Percentiles rank a stretch among this genome's conserved stretches.
Evolutionary conservation across 202 grass and related monocot genomes (phyloP).

Genomic region (Schoenoplectus tabernaemontani): DNA sequence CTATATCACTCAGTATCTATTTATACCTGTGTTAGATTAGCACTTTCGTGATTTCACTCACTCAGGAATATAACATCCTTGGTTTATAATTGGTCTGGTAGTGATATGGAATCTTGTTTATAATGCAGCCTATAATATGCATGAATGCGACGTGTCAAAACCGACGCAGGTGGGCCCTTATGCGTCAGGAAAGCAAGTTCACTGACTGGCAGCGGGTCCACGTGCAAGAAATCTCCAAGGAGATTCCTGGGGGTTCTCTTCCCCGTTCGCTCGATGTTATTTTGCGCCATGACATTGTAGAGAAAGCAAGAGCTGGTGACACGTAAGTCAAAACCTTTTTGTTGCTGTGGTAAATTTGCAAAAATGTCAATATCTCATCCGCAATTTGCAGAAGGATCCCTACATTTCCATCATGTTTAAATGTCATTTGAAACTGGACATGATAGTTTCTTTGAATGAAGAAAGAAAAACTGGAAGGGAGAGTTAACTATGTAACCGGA

Average conservation of each 20-base stretch:
- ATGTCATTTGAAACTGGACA: slow-evolving; percentile 9
- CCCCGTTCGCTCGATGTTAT: slow-evolving; percentile 87
- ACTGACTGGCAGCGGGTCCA: slow-evolving; percentile 92
- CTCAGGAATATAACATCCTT: background rate
- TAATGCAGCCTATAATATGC: slow-evolving; percentile 76
- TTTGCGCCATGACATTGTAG: slow-evolving; percentile 91
- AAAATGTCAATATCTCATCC: background rate
- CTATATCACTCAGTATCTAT: background rate
- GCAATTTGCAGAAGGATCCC: background rate
- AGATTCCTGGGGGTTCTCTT: slow-evolving; percentile 93
- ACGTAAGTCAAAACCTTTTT: slow-evolving; percentile 55
- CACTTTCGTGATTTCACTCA: no score
- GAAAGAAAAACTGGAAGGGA: background rate
- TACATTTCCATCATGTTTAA: background rate
- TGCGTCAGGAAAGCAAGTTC: slow-evolving; percentile 95
- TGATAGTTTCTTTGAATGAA: no score
- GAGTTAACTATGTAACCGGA: background rate
- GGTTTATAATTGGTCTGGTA: background rate
- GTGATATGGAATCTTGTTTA: slow-evolving; percentile 12
- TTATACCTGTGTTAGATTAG: background rate
- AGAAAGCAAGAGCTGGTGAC: slow-evolving; percentile 94
- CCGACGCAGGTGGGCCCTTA: slow-evolving; percentile 76
- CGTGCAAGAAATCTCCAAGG: slow-evolving; percentile 94
- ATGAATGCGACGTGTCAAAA: slow-evolving; percentile 82
- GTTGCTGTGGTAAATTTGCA: background rate